Percentiles rank a stretch among this genome's conserved stretches.
Evolutionary conservation across 805 yeast genomes (phyloP).

Genomic region (Metschnikowia peoriensis): DNA sequence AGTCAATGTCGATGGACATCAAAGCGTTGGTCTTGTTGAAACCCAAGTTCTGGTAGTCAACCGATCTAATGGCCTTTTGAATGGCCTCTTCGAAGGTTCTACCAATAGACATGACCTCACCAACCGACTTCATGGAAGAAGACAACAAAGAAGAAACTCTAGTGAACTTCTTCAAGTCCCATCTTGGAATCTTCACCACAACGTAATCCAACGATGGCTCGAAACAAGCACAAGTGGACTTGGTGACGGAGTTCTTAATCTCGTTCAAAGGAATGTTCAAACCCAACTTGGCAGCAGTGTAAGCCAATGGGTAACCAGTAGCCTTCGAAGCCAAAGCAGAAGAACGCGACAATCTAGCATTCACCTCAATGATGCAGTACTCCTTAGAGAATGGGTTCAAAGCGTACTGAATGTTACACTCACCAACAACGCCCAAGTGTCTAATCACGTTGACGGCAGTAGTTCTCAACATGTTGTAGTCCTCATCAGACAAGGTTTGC

Average conservation of each 20-base stretch:
- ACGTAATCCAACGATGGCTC: constrained; percentile 97
- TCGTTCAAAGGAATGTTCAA: constrained; percentile 88
- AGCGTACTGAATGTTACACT: constrained; percentile 97
- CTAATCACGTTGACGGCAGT: constrained; percentile 97
- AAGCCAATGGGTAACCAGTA: constrained; percentile 97
- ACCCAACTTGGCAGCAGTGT: constrained; percentile 96
- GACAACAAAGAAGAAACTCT: constrained; percentile 85
- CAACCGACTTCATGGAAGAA: constrained; percentile 97
- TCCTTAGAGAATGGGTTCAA: constrained; percentile 91
- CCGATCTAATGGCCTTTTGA: constrained; percentile 95
- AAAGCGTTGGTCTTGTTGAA: constrained; percentile 82
- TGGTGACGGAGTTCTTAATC: constrained; percentile 89
- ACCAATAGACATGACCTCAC: constrained; percentile 98
- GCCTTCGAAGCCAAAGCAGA: constrained; percentile 99
- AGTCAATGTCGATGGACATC: constrained; percentile 88
- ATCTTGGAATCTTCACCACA: constrained; percentile 96
- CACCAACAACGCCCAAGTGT: constrained; percentile 98
- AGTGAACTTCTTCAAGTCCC: constrained; percentile 96
- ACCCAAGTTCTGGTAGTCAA: constrained; percentile 94
- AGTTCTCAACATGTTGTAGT: constrained; percentile 95
- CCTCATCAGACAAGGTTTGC: constrained; percentile 94
- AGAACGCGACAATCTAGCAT: constrained; percentile 95
- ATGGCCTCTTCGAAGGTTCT: constrained; percentile 97
- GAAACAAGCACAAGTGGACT: constrained; percentile 91
- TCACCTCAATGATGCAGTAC: constrained; percentile 96